Conservation (phyloP, 805 yeast species). For the Myxozyma neglecta region DNA sequence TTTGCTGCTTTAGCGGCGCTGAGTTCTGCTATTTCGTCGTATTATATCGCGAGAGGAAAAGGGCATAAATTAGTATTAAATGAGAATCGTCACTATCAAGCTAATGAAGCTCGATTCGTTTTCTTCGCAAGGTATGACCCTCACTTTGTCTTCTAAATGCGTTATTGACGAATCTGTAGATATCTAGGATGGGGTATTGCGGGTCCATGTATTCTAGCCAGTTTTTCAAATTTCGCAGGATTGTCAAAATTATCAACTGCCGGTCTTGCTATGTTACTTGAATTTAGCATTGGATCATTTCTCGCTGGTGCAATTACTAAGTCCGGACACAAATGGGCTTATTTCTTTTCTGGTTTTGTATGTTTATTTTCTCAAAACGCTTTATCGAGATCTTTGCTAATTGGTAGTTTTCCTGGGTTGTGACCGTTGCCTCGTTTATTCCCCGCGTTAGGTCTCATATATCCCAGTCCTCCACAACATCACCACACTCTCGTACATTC, state of each 20-base stretch:
- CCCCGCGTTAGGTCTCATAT: neutral
- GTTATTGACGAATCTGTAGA: neutral
- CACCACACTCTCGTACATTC: neutral
- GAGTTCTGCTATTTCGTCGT: neutral
- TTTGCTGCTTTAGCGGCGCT: neutral
- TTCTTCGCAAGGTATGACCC: neutral
- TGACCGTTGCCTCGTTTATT: neutral
- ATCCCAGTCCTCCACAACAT: neutral
- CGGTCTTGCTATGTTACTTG: neutral
- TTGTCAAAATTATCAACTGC: neutral
- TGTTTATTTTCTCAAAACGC: neutral
- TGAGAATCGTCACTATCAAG: neutral
- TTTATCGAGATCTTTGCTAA: neutral
- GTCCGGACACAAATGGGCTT: slow-evolving; percentile 1
- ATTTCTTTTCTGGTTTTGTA: neutral
- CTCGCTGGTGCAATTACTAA: slow-evolving; percentile 2
- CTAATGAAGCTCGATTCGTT: neutral
- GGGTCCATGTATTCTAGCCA: neutral
- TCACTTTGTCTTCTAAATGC: neutral
- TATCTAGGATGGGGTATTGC: neutral
- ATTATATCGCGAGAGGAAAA: neutral
- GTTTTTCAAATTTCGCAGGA: neutral
- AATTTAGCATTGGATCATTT: neutral
- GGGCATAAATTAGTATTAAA: neutral
- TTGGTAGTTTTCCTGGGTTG: neutral